Evolutionary conservation across 2,329 filamentous ascomycete species (phyloP), one percentile per base, ranked within the genome.

Genomic region (Stromatinia cepivora): DNA sequence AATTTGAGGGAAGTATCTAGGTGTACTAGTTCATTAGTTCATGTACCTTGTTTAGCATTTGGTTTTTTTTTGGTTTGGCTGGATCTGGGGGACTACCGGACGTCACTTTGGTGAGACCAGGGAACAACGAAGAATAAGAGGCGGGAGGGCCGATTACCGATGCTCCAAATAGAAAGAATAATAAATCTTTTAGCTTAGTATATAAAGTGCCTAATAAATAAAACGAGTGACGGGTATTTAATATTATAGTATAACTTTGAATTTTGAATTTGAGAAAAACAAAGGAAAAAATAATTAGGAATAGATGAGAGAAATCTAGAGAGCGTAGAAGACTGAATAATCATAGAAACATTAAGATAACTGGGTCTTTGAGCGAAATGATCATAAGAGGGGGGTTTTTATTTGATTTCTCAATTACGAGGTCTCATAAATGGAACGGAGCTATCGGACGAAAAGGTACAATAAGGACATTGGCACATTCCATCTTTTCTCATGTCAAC

Each of bases 381-480:
- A 57, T n/a, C 22, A 39, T 15, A 57, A 39, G 34, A 42, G 39
- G 17, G 54, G 54, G 54, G 42, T 8, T 1, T 48, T 28, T 46
- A 42, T 61, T 59, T 63, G 20, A 15, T 50, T 63, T 36, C 52
- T 58, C 64, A 59, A 59, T 66, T 66, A 58, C 64, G 13, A 48
- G 52, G 64, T 66, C 39, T 66, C 64, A 66, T 36, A 57, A n/a
- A 57, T 36, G 36, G 36, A 25, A 9, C 56, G 34, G 56, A 58
- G n/a, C 22, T 17, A 42, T 13, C 56, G 56, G 56, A 28, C 56
- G n/a, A 42, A 42, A 25, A 42, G 56, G 22, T 9, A 56, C 53
- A 56, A 56, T 34, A 13, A 20, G 17, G 28, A 8, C 25, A 53
- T 53, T 53, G 52, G 50, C 6, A 31, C 50, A 53, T 53, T 53